Percentiles rank a stretch among this genome's conserved stretches.
phyloP scores from a whole-genome alignment of 768 basidiomycete genomes.

The Serendipita vermifera region DNA sequence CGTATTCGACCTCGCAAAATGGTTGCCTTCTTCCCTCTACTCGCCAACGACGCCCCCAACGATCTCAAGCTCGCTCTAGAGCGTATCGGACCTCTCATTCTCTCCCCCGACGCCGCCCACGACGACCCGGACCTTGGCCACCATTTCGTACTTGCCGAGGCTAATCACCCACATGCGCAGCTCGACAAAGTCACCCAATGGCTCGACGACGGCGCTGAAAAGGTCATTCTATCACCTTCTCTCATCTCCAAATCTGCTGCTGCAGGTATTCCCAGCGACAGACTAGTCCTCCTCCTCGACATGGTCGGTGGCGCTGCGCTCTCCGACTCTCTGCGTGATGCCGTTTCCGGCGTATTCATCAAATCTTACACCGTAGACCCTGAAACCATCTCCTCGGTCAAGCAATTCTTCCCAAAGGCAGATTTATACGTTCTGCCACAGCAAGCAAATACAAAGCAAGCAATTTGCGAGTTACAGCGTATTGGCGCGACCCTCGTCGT shows the following conservation, averaged over 20 bases:
- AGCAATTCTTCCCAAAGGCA: constrained; percentile 55
- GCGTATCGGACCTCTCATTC: constrained; percentile 67
- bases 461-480: constrained; percentile 46
- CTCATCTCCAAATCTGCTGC: constrained; percentile 48
- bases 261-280: constrained; percentile 51
- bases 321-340: constrained; percentile 57
- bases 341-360: constrained; percentile 67
- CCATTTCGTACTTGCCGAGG: constrained; percentile 36
- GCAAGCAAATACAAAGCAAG: constrained; percentile 31
- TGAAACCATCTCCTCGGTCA: constrained; percentile 64
- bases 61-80: constrained; percentile 45
- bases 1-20: neutral
- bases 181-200: constrained; percentile 45
- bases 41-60: constrained; percentile 36
- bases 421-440: constrained; percentile 45
- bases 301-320: constrained; percentile 60
- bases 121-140: constrained; percentile 25
- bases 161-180: constrained; percentile 33
- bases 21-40: constrained; percentile 40
- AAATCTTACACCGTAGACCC: constrained; percentile 60
- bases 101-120: constrained; percentile 27
- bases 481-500: constrained; percentile 57
- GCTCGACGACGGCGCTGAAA: constrained; percentile 70
- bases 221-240: constrained; percentile 61
- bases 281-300: constrained; percentile 66